Conservation (phyloP, 1,284 basidiomycete genomes). For the Cerioporus squamosus region DNA sequence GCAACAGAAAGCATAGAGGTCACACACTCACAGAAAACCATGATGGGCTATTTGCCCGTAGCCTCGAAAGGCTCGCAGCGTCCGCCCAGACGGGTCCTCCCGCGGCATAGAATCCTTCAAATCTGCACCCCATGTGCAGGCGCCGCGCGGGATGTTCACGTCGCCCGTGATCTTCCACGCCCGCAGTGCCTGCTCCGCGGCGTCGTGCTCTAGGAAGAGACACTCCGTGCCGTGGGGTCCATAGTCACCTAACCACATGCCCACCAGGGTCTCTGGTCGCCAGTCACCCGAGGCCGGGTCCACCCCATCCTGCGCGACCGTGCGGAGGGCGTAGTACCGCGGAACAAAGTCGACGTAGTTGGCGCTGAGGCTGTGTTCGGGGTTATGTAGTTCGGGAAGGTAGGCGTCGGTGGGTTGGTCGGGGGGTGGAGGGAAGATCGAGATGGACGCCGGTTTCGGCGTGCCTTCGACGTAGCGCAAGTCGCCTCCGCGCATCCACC, state of each 20-base stretch:
- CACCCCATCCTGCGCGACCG: slow-evolving; percentile 2
- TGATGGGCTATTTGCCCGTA: slow-evolving; percentile 20
- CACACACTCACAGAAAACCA: slow-evolving; percentile 26
- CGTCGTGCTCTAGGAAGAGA: slow-evolving; percentile 27
- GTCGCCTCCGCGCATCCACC: neutral
- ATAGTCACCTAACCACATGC: slow-evolving; percentile 34
- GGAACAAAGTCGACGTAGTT: slow-evolving; percentile 8
- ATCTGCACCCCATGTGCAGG: slow-evolving; percentile 25
- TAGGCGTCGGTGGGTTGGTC: slow-evolving; percentile 6
- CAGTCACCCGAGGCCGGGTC: slow-evolving; percentile 22
- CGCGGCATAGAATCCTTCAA: neutral
- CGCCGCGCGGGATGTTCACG: slow-evolving; percentile 31
- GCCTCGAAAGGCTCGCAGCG: slow-evolving; percentile 16
- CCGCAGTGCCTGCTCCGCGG: slow-evolving; percentile 13
- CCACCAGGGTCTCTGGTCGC: slow-evolving; percentile 26
- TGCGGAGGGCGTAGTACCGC: slow-evolving; percentile 32
- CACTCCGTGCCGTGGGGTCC: slow-evolving; percentile 32
- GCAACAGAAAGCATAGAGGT: no score
- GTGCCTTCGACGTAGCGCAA: slow-evolving; percentile 10
- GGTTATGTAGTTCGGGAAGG: slow-evolving; percentile 11
- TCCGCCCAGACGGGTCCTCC: neutral
- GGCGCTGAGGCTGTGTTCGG: slow-evolving; percentile 6
- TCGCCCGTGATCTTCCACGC: slow-evolving; percentile 36
- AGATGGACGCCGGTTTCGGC: slow-evolving; percentile 11
- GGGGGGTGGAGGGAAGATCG: slow-evolving; percentile 12